Evolutionary conservation across 257 asterid genomes (phyloP).

Genomic region (Lantana camara): DNA sequence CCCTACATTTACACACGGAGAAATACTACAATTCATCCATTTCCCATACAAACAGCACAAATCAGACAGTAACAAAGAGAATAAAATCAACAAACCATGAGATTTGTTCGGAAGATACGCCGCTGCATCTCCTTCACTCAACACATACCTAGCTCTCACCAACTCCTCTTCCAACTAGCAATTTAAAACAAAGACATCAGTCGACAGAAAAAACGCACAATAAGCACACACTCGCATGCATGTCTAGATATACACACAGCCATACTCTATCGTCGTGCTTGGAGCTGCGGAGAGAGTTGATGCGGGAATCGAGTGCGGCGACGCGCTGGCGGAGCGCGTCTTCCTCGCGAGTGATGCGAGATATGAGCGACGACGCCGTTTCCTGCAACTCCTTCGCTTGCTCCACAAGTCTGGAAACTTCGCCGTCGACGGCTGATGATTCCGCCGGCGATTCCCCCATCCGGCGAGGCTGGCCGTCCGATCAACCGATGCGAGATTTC

Average conservation of each 20-base stretch:
- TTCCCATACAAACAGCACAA: slow-evolving; percentile 18
- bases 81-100: slow-evolving; percentile 55
- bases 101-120: slow-evolving; percentile 92
- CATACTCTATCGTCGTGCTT: slow-evolving; percentile 58
- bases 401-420: slow-evolving; percentile 60
- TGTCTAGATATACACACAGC: slow-evolving; percentile 6
- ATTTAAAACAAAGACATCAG: neutral
- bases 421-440: slow-evolving; percentile 40
- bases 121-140: slow-evolving; percentile 98
- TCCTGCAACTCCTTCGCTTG: slow-evolving; percentile 95
- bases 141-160: slow-evolving; percentile 63
- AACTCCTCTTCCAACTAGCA: slow-evolving; percentile 84
- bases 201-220: slow-evolving; percentile 1
- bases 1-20: slow-evolving; percentile 52
- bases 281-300: slow-evolving; percentile 57
- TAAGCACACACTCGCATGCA: slow-evolving; percentile 25
- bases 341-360: slow-evolving; percentile 77
- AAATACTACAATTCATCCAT: slow-evolving; percentile 19
- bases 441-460: slow-evolving; percentile 71
- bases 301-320: slow-evolving; percentile 65
- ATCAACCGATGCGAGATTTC: slow-evolving; percentile 32
- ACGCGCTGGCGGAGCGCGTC: slow-evolving; percentile 90
- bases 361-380: slow-evolving; percentile 71
- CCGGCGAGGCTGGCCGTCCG: slow-evolving; percentile 30
- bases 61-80: neutral